Evolutionary conservation across 208 protist genomes (phyloP), one percentile per base, ranked within the genome.

Genomic region (Trypanosoma theileri): DNA sequence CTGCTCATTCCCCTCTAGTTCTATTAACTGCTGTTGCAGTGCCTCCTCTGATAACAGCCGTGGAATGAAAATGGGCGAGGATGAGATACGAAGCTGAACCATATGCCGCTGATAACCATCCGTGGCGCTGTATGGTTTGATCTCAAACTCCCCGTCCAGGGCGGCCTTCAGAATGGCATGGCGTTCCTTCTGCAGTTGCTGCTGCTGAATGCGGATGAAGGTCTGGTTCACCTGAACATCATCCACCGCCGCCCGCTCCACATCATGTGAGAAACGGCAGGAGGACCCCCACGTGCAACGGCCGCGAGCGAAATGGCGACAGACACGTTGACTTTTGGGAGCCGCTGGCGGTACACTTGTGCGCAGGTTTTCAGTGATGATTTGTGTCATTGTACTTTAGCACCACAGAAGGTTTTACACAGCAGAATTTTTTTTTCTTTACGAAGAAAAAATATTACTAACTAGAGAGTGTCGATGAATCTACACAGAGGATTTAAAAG

Each of bases 211-310:
- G 12, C 68, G 68, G 61, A 75, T 71, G 16, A 63, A 71, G 1
- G 54, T 26, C 22, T 51, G 57, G 28, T 64, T 69, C 1, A 62
- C 35, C 19, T 60, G 59, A 41, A 52, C 3, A 41, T 79, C 66
- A 59, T 75, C 66, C 22, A 56, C 35, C 14, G 68, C 19, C 24
- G 63, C 21, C 8, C 66, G 59, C 13, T 71, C 59, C 1, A 70
- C 67, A 28, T 79, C 74, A 45, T 83, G 78, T 8, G 67, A 83
- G 40, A 83, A 83, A 26, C 78, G 65, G 59, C 78, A 83, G 1
- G 70, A 71, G 19, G 64, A 51, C 41, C 78, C 78, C 78, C 78
- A 83, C 14, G 78, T 83, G 54, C 78, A 83, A 19, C 78, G 78
- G 10, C 78, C 78, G 19, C 73, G 56, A 52, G 77, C 66, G 61